Base-by-base conservation (phyloP, 2,329 filamentous ascomycete species). In the Colletotrichum sansevieriae region DNA sequence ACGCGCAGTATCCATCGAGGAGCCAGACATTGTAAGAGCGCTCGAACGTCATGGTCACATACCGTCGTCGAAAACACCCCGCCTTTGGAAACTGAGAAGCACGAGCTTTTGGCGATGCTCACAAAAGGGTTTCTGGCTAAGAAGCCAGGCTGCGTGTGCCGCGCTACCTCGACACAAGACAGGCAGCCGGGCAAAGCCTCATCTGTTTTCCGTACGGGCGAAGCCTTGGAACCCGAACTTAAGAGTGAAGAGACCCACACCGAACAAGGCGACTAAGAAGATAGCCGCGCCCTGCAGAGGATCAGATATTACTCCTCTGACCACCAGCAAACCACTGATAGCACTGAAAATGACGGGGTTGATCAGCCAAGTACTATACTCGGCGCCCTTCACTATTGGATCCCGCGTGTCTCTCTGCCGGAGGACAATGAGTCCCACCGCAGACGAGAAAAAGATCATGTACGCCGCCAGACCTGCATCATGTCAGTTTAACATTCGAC, bases 201-300 rank as follows among this genome's bases (percentile, higher is more conserved):
- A 70, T 52, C 44, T 43, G 33, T 44, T 12, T 13, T 54, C 67
- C 33, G 57, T 41, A 29, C 63, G 58, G 20, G 47, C 59, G 57
- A 72, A 68, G 60, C 71, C 73, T 49, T 72, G 73, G 67, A 67
- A 65, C 68, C 73, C 70, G 62, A 74, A 72, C 58, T 64, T 74
- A 51, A 72, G 65, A 41, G 47, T 71, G 65, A 76, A 73, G 15
- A 72, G 66, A 62, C 63, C 75, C 62, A 77, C 64, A 65, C 75
- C 74, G 12, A 75, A 66, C 10, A 72, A 52, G 63, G 73, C 73
- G 71, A 75, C 75, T 55, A 72, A 72, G 58, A 77, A 29, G 56
- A 78, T 75, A 51, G 70, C 65, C 46, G 75, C 73, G 64, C 72
- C 74, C 69, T 76, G 75, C 55, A 75, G 70, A 58, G 73, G 74